Evolutionary conservation across 495 filamentous ascomycete species (phyloP).

Genomic region (Aspergillus nidulans): DNA sequence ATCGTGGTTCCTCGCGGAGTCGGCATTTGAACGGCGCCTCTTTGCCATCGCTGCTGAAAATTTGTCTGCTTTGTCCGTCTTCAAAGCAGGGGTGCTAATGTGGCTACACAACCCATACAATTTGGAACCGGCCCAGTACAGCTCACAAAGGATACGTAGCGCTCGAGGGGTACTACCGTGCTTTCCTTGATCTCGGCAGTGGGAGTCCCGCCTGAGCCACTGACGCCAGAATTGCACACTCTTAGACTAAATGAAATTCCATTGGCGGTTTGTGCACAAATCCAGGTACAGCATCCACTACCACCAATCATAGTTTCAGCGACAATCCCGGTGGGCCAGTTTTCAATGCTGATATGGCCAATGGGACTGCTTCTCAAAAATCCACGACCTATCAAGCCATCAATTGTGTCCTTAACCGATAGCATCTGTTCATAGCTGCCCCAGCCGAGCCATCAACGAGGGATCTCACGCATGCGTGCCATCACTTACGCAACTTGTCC

Average conservation of each 20-base stretch:
- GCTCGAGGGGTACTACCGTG: neutral
- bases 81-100: neutral
- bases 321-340: neutral
- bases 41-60: neutral
- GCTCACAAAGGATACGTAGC: neutral
- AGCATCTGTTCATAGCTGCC: neutral
- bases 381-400: neutral
- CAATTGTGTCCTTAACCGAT: neutral
- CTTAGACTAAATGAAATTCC: neutral
- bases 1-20: neutral
- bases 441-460: neutral
- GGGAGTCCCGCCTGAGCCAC: neutral
- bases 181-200: neutral
- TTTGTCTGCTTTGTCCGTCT: neutral
- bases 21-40: neutral
- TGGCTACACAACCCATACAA: neutral
- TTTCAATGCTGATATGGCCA: neutral
- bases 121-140: neutral
- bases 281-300: neutral
- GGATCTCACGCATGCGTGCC: neutral
- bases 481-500: conserved; percentile 2
- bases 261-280: neutral
- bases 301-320: neutral
- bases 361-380: conserved; percentile 2
- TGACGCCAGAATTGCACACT: neutral